Percentiles rank a stretch among this genome's conserved stretches.
Conservation (phyloP, 2,329 filamentous ascomycete genomes). For the Coniochaeta hoffmannii region DNA sequence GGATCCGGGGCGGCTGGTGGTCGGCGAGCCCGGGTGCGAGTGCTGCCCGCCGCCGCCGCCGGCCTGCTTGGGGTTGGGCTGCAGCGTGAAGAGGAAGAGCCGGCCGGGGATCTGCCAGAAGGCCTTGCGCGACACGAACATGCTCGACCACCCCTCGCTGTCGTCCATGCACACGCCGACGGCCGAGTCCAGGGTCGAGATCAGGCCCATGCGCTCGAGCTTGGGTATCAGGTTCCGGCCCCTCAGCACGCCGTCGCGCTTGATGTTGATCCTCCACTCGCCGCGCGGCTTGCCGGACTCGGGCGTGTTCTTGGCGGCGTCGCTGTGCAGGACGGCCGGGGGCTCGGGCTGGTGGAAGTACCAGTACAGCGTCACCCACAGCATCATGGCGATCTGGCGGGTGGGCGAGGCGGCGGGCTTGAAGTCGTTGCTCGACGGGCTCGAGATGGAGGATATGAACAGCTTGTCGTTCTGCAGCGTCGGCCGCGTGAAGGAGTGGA, state of each 20-base stretch:
- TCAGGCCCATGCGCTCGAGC: slow-evolving; percentile 86
- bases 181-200: slow-evolving; percentile 66
- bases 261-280: slow-evolving; percentile 82
- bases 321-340: slow-evolving; percentile 52
- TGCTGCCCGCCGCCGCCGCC: too few relatives aligned
- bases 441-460: slow-evolving; percentile 88
- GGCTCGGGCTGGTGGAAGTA: slow-evolving; percentile 89
- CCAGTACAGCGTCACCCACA: slow-evolving; percentile 93
- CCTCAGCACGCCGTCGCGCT: slow-evolving; percentile 79
- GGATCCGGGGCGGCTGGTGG: slow-evolving; percentile 45
- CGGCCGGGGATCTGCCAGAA: slow-evolving; percentile 92
- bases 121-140: slow-evolving; percentile 72
- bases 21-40: slow-evolving; percentile 42
- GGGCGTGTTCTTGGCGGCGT: slow-evolving; percentile 58
- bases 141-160: slow-evolving; percentile 62
- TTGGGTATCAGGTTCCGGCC: slow-evolving; percentile 79
- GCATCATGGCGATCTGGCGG: slow-evolving; percentile 89
- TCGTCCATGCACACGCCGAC: slow-evolving; percentile 61
- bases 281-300: slow-evolving; percentile 65
- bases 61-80: slow-evolving; percentile 41
- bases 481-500: slow-evolving; percentile 64
- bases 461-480: slow-evolving; percentile 74
- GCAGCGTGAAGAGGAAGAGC: slow-evolving; percentile 80
- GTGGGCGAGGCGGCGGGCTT: slow-evolving; percentile 74
- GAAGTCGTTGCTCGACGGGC: slow-evolving; percentile 72